Evolutionary conservation across 257 asterid species (phyloP).

Genomic region (Solanum clarkiae): DNA sequence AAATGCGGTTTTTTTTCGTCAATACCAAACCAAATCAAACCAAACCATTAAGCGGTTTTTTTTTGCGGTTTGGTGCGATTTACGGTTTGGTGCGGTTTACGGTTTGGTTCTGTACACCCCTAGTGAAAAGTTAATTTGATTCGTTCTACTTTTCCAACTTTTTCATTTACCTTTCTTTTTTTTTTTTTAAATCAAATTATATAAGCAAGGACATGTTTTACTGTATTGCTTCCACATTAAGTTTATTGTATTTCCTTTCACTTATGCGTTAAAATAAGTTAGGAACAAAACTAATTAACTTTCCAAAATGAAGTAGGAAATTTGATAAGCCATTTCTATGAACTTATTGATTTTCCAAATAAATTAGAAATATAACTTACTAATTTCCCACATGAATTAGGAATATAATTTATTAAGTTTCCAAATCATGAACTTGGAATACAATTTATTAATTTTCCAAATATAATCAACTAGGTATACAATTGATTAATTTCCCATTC

Average conservation of each 20-base stretch:
- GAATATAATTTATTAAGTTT: not conserved
- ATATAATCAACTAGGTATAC: not conserved
- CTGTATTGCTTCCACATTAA: not conserved
- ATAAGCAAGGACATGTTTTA: not conserved
- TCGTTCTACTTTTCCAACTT: not conserved
- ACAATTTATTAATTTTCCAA: not conserved
- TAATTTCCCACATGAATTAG: not conserved
- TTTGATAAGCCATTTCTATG: not conserved
- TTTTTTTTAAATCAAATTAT: not conserved
- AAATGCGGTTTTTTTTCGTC: too few species aligned
- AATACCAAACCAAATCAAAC: too few species aligned
- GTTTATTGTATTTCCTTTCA: not conserved
- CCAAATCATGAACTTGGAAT: not conserved
- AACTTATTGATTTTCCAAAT: too few species aligned
- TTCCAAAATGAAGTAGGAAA: not conserved
- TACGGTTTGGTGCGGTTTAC: too few species aligned
- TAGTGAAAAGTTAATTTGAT: not conserved
- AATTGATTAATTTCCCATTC: not conserved
- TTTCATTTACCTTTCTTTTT: not conserved
- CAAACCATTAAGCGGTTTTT: too few species aligned
- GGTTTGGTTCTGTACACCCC: too few species aligned
- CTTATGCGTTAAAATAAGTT: not conserved
- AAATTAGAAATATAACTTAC: not conserved
- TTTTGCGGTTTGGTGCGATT: too few species aligned
- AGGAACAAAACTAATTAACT: not conserved